Percentiles rank a stretch among this genome's conserved stretches.
These are phyloP conservation scores for Globisporangium mamillatum DNA, from an alignment of 352 stramenopile species.

Conservation along the genomic window DNA sequence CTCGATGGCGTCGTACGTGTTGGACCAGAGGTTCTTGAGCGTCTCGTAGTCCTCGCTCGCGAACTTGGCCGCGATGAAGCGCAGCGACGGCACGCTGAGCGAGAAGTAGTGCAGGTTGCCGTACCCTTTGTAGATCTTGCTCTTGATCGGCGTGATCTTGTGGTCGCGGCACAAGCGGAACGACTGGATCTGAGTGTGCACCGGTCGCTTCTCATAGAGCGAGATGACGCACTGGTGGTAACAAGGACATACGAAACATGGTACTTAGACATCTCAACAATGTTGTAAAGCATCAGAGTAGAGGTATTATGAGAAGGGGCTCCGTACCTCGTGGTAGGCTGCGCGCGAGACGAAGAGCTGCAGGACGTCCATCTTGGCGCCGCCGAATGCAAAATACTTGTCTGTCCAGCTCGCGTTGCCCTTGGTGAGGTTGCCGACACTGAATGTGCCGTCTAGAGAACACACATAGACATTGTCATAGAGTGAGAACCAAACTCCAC, in stretches of 20 bases:
- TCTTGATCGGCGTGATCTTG: conserved; percentile 84
- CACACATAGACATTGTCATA: conserved; percentile 9
- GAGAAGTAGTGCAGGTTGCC: conserved; percentile 86
- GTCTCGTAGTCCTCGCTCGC: conserved; percentile 81
- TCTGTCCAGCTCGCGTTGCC: conserved; percentile 73
- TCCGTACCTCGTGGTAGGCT: conserved; percentile 70
- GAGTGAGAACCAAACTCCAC: conserved; percentile 11
- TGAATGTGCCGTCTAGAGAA: conserved; percentile 74
- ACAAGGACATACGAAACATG: neutral
- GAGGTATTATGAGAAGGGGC: neutral
- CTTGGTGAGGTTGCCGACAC: conserved; percentile 72
- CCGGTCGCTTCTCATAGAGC: conserved; percentile 78
- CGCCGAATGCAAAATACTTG: conserved; percentile 83
- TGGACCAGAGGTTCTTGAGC: conserved; percentile 79
- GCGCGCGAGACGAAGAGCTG: conserved; percentile 83
- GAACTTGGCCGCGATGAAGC: conserved; percentile 82
- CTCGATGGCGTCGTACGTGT: conserved; percentile 80
- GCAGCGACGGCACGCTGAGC: conserved; percentile 72
- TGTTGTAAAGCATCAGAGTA: neutral
- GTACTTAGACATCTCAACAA: neutral
- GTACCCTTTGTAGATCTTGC: conserved; percentile 88
- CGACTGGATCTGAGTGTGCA: conserved; percentile 82
- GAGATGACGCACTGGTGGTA: conserved; percentile 69
- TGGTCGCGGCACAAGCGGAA: conserved; percentile 81
- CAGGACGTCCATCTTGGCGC: conserved; percentile 77